Evolutionary conservation across 192 early-diverging fungal genomes (phyloP), one percentile per base, ranked within the genome.

Genomic region (Podila epigama): DNA sequence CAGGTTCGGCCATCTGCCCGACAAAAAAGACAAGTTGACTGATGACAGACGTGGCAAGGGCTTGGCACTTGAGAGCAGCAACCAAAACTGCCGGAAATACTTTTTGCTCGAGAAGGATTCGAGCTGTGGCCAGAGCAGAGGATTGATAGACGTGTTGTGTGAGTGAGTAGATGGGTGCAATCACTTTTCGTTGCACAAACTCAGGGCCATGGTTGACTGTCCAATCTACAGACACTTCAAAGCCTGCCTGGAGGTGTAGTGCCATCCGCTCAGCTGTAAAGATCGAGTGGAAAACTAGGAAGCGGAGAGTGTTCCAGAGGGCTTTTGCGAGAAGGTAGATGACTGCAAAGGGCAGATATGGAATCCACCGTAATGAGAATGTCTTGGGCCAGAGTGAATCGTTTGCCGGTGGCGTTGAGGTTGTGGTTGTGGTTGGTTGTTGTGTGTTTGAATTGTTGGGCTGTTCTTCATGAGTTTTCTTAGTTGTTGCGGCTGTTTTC

Each of bases 301-400:
- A 32, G 1, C 73, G 73, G 18, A 77, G 37, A 10, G 42, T 51
- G 3, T 33, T 54, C 63, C 62, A 73, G 16, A 52, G 16, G n/a
- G 70, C 57, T 16, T 60, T 73, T 36, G 50, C 22, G 39, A 66
- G 33, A 15, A 73, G 51, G 25, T 73, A 73, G 51, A 73, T 39
- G 32, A 73, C 56, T 0, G 70, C 70, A n/a, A 73, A 59, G 25
- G 70, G 70, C 7, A 73, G 37, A 39, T 73, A 73, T 4, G 70
- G 70, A 12, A 73, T 66, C 70, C 70, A 73, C 4, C 70, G 32
- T 12, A 66, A 0, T 11, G 70, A 73, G 32, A 73, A 73, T 29
- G 40, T 41, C 13, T 35, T n/a, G 9, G 69, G 55, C 62, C 57
- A 59, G 29, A 42, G 36, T 36, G 48, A 54, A 6, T 60, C 41